These are phyloP conservation scores for Fusarium sp. DNA, from an alignment of 2,329 filamentous ascomycete genomes.

Conservation along the genomic window DNA sequence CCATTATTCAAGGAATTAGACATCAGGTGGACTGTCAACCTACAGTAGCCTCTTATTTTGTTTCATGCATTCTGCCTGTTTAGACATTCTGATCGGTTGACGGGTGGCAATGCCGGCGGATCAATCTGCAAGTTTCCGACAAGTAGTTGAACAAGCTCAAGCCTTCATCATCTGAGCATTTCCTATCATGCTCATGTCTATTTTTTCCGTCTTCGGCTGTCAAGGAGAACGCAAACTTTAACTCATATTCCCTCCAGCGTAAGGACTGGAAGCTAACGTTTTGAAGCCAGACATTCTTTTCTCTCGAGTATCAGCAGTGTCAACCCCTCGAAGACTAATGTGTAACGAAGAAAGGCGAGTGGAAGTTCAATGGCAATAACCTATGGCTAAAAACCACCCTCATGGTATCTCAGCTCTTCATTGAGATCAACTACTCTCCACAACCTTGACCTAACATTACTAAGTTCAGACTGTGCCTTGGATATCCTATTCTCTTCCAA, in stretches of 20 bases:
- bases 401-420: background rate
- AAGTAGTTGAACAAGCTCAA: background rate
- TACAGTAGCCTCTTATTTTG: background rate
- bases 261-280: too few relatives aligned
- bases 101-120: slow-evolving; percentile 21
- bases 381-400: background rate
- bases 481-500: background rate
- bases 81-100: background rate
- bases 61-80: background rate
- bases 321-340: background rate
- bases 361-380: background rate
- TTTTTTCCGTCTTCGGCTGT: background rate
- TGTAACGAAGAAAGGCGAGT: background rate
- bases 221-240: too few relatives aligned
- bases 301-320: too few relatives aligned
- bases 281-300: too few relatives aligned
- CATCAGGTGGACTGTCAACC: slow-evolving; percentile 9
- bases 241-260: too few relatives aligned
- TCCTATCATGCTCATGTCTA: background rate
- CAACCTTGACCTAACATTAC: too few relatives aligned
- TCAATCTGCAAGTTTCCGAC: slow-evolving; percentile 1
- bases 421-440: too few relatives aligned
- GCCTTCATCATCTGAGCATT: background rate
- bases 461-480: too few relatives aligned
- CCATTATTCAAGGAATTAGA: background rate